A percentile compares a stretch with the other conserved stretches of the same genome.
Conservation (phyloP, 345 rosid genomes). For the Iberis pinnata region DNA sequence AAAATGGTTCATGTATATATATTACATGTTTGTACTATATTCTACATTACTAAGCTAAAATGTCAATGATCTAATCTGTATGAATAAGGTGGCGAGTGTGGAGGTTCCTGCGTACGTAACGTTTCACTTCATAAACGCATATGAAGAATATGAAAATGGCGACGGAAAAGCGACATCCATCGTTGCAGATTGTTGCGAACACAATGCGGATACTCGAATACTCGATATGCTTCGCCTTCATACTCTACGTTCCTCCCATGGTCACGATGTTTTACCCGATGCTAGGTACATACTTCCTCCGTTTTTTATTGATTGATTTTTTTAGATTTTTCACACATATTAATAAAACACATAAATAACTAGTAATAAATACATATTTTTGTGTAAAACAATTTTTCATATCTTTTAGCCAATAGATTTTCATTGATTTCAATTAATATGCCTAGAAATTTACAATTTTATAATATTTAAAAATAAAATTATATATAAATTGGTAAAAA, state of each 20-base stretch:
- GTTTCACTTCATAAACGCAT: slow-evolving; percentile 92
- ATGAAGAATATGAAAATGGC: slow-evolving; percentile 63
- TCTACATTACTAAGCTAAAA: background rate
- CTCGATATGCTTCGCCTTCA: slow-evolving; percentile 72
- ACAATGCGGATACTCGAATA: slow-evolving; percentile 67
- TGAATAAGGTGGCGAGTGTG: slow-evolving; percentile 69
- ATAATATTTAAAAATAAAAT: no score
- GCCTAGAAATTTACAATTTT: no score
- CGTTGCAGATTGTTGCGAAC: slow-evolving; percentile 89
- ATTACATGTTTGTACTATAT: no score
- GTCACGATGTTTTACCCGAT: slow-evolving; percentile 65
- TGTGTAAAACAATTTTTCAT: no score
- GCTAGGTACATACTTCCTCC: slow-evolving; percentile 56
- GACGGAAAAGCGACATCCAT: slow-evolving; percentile 63
- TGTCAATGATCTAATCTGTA: background rate
- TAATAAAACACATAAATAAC: no score
- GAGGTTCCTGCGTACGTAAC: slow-evolving; percentile 83
- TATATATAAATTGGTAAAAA: no score
- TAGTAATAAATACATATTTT: no score
- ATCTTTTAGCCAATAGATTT: no score
- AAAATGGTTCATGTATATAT: background rate
- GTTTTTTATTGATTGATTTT: no score
- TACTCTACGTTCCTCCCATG: slow-evolving; percentile 57
- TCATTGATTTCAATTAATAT: no score
- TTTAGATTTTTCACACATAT: no score